Base-by-base conservation (phyloP, 768 basidiomycete species). In the Lepiota venenata region DNA sequence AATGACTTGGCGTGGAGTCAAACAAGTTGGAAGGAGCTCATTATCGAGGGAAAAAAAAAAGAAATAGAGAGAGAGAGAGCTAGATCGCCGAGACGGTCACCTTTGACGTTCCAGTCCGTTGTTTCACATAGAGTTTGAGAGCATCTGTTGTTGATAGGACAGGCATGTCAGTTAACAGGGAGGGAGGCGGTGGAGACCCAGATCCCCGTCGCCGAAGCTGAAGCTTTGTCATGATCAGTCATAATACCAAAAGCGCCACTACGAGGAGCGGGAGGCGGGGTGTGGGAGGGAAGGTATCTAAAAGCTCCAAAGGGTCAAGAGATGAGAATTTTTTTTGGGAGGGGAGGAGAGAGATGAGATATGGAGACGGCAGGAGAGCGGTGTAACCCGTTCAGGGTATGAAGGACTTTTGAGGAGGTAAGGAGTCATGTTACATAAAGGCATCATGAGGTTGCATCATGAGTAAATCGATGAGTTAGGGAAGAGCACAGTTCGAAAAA, bases 221-320 rank as follows among this genome's bases (percentile, higher is more conserved):
- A 40, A 50, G 25, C 12, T 25, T 46, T 46, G 44, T 46, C 44
- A 46, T 25, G 44, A 46, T 46, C 44, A 46, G 44, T 46, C 44
- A 44, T 25, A 5, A 2, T 38, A 8, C 16, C 37, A 40, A 20
- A 40, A 40, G 39, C 18, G 39, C 39, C 39, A 40, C 15, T 40
- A 22, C 15, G 25, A 15, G 44, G 32, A 29, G 20, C 25, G 22
- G 44, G 44, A 29, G 44, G 25, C n/a, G 32, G 5, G 9, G 7
- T 29, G 44, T 27, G n/a, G 32, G 3, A 20, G n/a, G 32, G 3
- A 20, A 25, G 42, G 20, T 4, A 44, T 21, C 46, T 15, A 14
- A n/a, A 47, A 47, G 32, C 16, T 47, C 16, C 32, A 27, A 35
- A 47, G 46, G 44, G 44, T 7, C 11, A 27, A 27, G 4, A 29